These are phyloP conservation scores for Camelina sativa DNA, from an alignment of 345 rosid species.

Conservation along the genomic window DNA sequence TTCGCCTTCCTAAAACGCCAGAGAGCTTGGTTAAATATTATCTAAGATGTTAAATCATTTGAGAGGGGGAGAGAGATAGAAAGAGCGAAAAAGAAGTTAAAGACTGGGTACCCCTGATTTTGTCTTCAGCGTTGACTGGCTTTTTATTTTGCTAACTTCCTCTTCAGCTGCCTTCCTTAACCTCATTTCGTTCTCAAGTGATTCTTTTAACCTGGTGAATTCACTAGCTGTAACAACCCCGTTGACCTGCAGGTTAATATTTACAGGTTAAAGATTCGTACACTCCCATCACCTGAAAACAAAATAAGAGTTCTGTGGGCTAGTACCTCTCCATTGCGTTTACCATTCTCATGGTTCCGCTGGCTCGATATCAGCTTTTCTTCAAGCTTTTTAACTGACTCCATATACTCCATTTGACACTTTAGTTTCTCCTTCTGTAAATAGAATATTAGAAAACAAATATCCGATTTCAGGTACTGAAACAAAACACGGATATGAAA, in stretches of 20 bases:
- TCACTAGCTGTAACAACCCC: conserved; percentile 52
- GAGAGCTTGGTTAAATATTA: conserved; percentile 35
- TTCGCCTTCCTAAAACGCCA: conserved; percentile 60
- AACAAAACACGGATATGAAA: conserved; percentile 20
- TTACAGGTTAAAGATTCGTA: conserved; percentile 6
- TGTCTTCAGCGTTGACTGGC: conserved; percentile 58
- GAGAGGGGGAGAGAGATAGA: conserved; percentile 4
- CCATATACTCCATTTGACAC: conserved; percentile 91
- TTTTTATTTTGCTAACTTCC: conserved; percentile 69
- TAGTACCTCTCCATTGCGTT: conserved; percentile 62
- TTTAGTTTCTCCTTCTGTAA: conserved; percentile 81
- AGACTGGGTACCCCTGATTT: conserved; percentile 64
- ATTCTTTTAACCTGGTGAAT: conserved; percentile 56
- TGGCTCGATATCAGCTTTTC: conserved; percentile 77
- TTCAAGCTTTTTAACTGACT: conserved; percentile 89
- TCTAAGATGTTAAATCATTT: conserved; percentile 10
- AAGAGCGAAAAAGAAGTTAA: conserved; percentile 30
- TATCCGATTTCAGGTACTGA: not conserved
- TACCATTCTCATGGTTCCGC: conserved; percentile 56
- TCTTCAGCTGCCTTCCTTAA: conserved; percentile 84
- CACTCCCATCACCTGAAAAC: conserved; percentile 27
- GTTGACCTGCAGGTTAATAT: conserved; percentile 47
- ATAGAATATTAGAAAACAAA: conserved; percentile 2
- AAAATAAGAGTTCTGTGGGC: conserved; percentile 4
- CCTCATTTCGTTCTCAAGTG: conserved; percentile 69